phyloP scores from a whole-genome alignment of 352 stramenopile species.

The Phytopythium boreale region DNA sequence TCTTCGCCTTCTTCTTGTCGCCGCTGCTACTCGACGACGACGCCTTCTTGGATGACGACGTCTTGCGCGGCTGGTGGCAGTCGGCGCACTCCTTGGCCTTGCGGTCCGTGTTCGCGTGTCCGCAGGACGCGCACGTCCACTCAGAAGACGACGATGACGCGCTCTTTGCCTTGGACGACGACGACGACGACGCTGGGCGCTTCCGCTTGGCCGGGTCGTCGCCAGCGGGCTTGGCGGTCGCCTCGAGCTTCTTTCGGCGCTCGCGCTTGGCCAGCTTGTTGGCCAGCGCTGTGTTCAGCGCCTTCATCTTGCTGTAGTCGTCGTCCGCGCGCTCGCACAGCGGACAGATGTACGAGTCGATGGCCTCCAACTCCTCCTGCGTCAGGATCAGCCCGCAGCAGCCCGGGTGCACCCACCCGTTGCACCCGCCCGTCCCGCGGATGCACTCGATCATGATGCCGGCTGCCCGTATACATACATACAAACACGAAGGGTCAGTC shows the following conservation, averaged over 20 bases:
- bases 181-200: constrained; percentile 12
- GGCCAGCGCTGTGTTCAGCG: constrained; percentile 72
- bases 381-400: constrained; percentile 88
- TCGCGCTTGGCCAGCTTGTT: constrained; percentile 57
- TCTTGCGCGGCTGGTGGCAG: constrained; percentile 26
- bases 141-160: constrained; percentile 13
- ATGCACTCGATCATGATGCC: constrained; percentile 94
- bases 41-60: not conserved
- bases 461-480: constrained; percentile 13
- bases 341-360: constrained; percentile 84
- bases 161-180: constrained; percentile 6
- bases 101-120: constrained; percentile 38
- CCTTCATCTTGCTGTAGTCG: constrained; percentile 59
- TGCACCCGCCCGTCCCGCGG: constrained; percentile 84
- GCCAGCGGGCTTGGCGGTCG: not conserved
- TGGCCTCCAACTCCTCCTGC: constrained; percentile 78
- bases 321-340: constrained; percentile 72
- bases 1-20: constrained; percentile 15
- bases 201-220: constrained; percentile 4
- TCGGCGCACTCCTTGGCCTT: constrained; percentile 36
- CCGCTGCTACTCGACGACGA: constrained; percentile 12
- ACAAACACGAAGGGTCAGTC: not conserved
- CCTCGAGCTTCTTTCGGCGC: constrained; percentile 37
- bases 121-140: constrained; percentile 51
- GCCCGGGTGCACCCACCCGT: constrained; percentile 88